Base-by-base conservation (phyloP, 768 basidiomycete genomes). In the Termitomyces sp. region DNA sequence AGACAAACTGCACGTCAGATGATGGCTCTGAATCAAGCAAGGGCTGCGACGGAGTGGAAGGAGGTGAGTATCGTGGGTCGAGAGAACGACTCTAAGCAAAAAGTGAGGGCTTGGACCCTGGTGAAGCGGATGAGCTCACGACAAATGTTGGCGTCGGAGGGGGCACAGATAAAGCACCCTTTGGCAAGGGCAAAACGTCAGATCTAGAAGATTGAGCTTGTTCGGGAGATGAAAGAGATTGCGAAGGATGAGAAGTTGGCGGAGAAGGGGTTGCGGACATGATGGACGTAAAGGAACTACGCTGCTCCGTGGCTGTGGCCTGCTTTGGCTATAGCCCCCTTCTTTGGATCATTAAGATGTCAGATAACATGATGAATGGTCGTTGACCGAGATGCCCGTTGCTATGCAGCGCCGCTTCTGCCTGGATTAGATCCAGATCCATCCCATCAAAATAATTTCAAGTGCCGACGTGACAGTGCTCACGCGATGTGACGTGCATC, bases 1-100 rank as follows among this genome's bases (percentile, higher is more conserved):
- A 61, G 36, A 67, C 69, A 34, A 66, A 69, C 53, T 69, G 69
- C 4, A 60, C 61, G 22, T 62, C 58, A 6, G 62, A 46, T 4
- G 57, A 42, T 4, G 58, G 47, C 4, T 64, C 63, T 13, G 63
- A 52, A 33, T 64, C 58, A 15, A 64, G 53, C 20, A 66, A 44
- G 13, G 54, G 46, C 31, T 62, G 63, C 4, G 59, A 62, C 37
- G 65, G 56, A 30, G 65, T 65, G 0, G 60, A 59, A 1, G 65
- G 65, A 31, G 65, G 65, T 30, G 63, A 58, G 37, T 64, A 57
- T 37, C 39, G 31, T 24, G 24, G 20, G 37, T 58, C 41, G 31
- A n/a, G 4, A 24, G 46, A 33, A 18, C 27, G 45, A 13, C 62
- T 50, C 64, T 65, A 27, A 36, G 24, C 36, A 51, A 18, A 55